These are phyloP conservation scores for Crucibulum laeve DNA, from an alignment of 768 basidiomycete genomes.

Conservation along the genomic window DNA sequence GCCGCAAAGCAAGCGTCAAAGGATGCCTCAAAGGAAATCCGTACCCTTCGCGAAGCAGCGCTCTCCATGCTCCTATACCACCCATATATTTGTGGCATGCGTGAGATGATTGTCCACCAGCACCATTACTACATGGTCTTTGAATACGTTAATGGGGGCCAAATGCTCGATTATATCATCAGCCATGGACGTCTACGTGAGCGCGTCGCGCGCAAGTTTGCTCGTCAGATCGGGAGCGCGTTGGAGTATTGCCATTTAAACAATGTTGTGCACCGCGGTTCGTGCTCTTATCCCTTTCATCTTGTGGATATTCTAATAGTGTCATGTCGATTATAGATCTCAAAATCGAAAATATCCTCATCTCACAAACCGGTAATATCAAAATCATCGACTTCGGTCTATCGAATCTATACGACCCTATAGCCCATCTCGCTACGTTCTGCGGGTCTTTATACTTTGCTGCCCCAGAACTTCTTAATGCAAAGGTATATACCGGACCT, in stretches of 20 bases:
- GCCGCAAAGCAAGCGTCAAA: constrained; percentile 74
- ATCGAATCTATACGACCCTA: constrained; percentile 91
- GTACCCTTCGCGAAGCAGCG: constrained; percentile 93
- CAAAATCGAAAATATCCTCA: constrained; percentile 99
- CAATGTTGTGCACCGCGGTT: constrained; percentile 93
- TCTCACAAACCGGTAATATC: constrained; percentile 97
- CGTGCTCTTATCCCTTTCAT: constrained; percentile 9
- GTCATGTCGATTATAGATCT: constrained; percentile 66
- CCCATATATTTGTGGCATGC: constrained; percentile 99
- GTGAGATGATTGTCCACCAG: constrained; percentile 95
- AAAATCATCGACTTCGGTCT: constrained; percentile 99
- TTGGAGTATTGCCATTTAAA: constrained; percentile 97
- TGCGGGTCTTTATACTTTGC: constrained; percentile 99
- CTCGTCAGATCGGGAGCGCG: constrained; percentile 93
- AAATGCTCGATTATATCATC: constrained; percentile 99
- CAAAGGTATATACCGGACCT: constrained; percentile 93
- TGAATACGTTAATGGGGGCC: constrained; percentile 98
- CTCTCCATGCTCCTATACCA: constrained; percentile 95
- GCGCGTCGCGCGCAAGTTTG: constrained; percentile 95
- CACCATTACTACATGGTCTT: constrained; percentile 99
- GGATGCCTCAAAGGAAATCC: constrained; percentile 94
- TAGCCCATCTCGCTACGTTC: constrained; percentile 82
- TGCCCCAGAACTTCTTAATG: constrained; percentile 95
- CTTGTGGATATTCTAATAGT: neutral
- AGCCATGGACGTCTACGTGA: constrained; percentile 94